Percentiles rank a stretch among this genome's conserved stretches.
These are phyloP conservation scores for Tilletia caries DNA, from an alignment of 1,284 basidiomycete genomes.

Conservation along the genomic window DNA sequence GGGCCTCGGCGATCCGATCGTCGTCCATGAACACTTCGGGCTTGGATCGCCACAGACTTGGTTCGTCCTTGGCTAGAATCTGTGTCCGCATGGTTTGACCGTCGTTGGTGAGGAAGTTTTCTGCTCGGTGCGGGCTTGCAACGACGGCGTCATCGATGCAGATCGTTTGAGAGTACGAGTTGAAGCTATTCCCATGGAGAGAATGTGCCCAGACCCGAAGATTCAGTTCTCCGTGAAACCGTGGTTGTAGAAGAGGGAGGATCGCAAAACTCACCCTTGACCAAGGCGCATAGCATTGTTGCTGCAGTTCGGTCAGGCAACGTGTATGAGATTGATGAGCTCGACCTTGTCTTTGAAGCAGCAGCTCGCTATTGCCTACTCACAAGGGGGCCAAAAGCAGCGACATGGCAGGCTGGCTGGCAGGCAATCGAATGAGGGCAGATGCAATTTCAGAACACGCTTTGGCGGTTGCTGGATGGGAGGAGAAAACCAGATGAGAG, in stretches of 20 bases:
- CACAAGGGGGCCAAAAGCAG: not conserved
- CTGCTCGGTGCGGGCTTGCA: conserved; percentile 10
- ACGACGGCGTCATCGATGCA: conserved; percentile 16
- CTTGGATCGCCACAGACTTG: conserved; percentile 1
- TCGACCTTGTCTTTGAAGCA: not conserved
- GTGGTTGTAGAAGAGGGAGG: not conserved
- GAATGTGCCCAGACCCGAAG: not conserved
- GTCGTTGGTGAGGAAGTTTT: conserved; percentile 13
- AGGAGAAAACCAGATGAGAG: too few species aligned
- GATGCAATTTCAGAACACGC: too few species aligned
- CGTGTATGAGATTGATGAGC: not conserved
- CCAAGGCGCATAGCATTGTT: conserved; percentile 17
- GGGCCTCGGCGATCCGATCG: not conserved
- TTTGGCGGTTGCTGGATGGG: too few species aligned
- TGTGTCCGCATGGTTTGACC: conserved; percentile 13
- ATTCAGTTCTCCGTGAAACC: not conserved
- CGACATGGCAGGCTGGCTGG: not conserved
- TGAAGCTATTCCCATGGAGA: not conserved
- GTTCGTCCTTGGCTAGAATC: not conserved
- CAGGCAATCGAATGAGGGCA: too few species aligned
- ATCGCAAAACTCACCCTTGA: not conserved
- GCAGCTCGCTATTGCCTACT: not conserved
- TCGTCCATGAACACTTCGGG: conserved; percentile 13
- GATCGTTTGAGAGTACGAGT: conserved; percentile 12
- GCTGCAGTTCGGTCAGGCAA: not conserved